Evolutionary conservation across 2,329 filamentous ascomycete genomes (phyloP).

Genomic region (Trichoderma cornu-damae): DNA sequence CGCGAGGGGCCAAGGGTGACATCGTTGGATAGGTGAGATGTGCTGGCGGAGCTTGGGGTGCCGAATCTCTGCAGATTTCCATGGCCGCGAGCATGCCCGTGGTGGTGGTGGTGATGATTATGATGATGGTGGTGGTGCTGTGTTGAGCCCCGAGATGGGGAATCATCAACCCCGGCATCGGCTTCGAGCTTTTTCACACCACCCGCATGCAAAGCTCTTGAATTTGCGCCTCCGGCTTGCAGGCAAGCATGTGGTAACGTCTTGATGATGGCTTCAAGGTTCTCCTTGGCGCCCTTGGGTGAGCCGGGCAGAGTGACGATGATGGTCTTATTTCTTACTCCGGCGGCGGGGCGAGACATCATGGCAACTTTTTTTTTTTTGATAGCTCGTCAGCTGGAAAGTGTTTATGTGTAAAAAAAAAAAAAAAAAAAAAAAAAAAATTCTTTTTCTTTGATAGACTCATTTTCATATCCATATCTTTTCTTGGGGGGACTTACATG

Average conservation of each 20-base stretch:
- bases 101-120: conserved; percentile 50
- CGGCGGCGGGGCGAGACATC: conserved; percentile 92
- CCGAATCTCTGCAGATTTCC: conserved; percentile 66
- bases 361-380: conserved; percentile 89
- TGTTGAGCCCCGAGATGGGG: conserved; percentile 31
- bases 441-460: conserved; percentile 20
- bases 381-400: neutral
- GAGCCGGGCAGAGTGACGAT: conserved; percentile 90
- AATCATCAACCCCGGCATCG: conserved; percentile 62
- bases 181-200: conserved; percentile 78
- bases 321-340: conserved; percentile 73
- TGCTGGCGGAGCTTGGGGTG: conserved; percentile 51
- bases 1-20: conserved; percentile 57
- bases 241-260: conserved; percentile 92
- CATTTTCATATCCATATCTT: neutral
- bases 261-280: conserved; percentile 80
- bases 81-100: conserved; percentile 44
- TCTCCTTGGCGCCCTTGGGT: conserved; percentile 91
- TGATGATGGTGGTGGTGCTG: conserved; percentile 42
- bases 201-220: conserved; percentile 70
- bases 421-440: too few relatives aligned
- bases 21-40: conserved; percentile 56
- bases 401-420: too few relatives aligned
- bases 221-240: conserved; percentile 79
- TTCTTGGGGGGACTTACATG: conserved; percentile 60